Evolutionary conservation across 352 stramenopile genomes (phyloP).

Genomic region (Globisporangium radiosum): DNA sequence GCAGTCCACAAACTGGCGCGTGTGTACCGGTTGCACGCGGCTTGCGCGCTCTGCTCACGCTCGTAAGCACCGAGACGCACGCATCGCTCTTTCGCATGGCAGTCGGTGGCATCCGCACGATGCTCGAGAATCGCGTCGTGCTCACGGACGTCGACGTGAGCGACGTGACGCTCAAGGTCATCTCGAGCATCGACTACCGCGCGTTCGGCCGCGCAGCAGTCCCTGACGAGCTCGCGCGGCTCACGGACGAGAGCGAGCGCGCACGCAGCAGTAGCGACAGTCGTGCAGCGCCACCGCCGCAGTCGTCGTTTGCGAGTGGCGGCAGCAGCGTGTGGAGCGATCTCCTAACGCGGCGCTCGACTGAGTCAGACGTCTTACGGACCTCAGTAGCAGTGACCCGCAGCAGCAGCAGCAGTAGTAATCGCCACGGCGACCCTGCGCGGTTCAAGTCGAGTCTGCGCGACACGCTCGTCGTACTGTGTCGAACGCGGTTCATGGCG

Average conservation of each 20-base stretch:
- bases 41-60: constrained; percentile 57
- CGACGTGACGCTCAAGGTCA: constrained; percentile 69
- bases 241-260: constrained; percentile 16
- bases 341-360: not conserved
- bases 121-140: constrained; percentile 78
- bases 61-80: constrained; percentile 72
- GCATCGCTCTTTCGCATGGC: constrained; percentile 67
- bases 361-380: too few relatives aligned
- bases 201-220: constrained; percentile 77
- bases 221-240: constrained; percentile 38
- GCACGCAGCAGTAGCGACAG: constrained; percentile 11
- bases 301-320: not conserved
- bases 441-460: constrained; percentile 24
- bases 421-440: not conserved
- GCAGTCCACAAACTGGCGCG: constrained; percentile 30
- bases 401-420: constrained; percentile 6
- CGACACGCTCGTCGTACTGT: constrained; percentile 32
- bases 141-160: constrained; percentile 82
- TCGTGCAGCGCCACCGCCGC: not conserved
- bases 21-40: constrained; percentile 56
- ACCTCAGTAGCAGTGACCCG: not conserved
- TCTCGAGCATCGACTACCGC: constrained; percentile 77
- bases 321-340: not conserved
- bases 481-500: constrained; percentile 62
- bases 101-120: constrained; percentile 55